phyloP scores from a whole-genome alignment of 371 early-diverging fungal genomes.

The Haplosporangium sp. region DNA sequence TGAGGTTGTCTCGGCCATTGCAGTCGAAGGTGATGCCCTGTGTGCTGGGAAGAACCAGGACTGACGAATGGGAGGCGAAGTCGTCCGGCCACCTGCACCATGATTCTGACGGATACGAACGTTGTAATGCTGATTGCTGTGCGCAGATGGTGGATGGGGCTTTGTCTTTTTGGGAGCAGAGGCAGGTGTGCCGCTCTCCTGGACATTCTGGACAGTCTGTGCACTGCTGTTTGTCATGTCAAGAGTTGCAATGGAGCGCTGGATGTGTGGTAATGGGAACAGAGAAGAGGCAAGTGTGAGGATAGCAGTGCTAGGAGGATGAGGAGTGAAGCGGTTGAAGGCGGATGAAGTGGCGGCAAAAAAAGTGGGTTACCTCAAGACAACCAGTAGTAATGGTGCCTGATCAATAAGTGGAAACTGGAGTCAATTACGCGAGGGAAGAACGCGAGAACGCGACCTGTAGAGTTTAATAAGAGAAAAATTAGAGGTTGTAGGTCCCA shows the following conservation, averaged over 20 bases:
- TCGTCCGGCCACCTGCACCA: slow-evolving; percentile 11
- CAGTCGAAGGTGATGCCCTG: slow-evolving; percentile 48
- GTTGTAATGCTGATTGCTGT: slow-evolving; percentile 25
- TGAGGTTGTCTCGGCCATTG: slow-evolving; percentile 38
- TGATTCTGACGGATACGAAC: slow-evolving; percentile 38
- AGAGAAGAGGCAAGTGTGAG: not conserved
- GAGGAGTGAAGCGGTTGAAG: no score
- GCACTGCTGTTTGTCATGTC: slow-evolving; percentile 43
- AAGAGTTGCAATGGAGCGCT: not conserved
- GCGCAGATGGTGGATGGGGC: slow-evolving; percentile 38
- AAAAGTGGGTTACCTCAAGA: no score
- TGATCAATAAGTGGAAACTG: no score
- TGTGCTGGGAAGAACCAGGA: slow-evolving; percentile 51
- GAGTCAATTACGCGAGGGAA: no score
- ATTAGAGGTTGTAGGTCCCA: no score
- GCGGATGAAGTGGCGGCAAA: no score
- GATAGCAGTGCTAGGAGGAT: no score
- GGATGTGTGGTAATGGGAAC: not conserved
- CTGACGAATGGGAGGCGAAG: slow-evolving; percentile 47
- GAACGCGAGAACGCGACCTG: no score
- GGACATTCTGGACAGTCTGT: slow-evolving; percentile 27
- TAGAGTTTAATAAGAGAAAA: no score
- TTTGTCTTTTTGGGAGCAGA: slow-evolving; percentile 3
- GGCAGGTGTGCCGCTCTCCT: not conserved
- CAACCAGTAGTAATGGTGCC: no score